These are phyloP conservation scores for Verticillium nonalfalfae DNA, from an alignment of 2,329 filamentous ascomycete genomes.

Conservation along the genomic window DNA sequence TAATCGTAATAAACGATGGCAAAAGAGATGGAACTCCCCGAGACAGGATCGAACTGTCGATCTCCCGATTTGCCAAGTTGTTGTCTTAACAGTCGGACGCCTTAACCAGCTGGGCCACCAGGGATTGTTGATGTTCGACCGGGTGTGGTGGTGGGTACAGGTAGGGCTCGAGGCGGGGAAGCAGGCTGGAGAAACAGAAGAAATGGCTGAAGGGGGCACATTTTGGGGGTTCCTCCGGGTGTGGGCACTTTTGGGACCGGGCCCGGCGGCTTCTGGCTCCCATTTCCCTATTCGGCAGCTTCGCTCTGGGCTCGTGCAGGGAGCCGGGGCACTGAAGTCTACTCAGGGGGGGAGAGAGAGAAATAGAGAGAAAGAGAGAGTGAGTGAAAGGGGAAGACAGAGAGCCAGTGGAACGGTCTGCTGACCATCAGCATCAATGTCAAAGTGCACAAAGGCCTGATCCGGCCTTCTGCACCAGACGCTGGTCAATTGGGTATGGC, in stretches of 20 bases:
- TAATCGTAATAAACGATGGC: neutral
- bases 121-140: neutral
- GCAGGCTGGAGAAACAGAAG: neutral
- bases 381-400: too few relatives aligned
- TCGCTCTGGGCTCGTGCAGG: too few relatives aligned
- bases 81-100: neutral
- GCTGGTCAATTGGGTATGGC: neutral
- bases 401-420: too few relatives aligned
- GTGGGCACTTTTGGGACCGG: neutral
- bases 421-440: neutral
- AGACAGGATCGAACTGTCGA: neutral
- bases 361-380: too few relatives aligned
- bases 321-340: too few relatives aligned
- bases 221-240: neutral
- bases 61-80: neutral
- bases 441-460: neutral
- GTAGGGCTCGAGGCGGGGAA: neutral
- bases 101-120: neutral
- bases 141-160: neutral
- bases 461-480: neutral
- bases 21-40: neutral
- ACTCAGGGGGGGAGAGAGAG: too few relatives aligned
- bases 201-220: neutral
- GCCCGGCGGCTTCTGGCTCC: too few relatives aligned
- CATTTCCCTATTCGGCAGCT: neutral